These are phyloP conservation scores for Alternaria hordeiaustralica DNA, from an alignment of 2,329 filamentous ascomycete genomes.

Conservation along the genomic window DNA sequence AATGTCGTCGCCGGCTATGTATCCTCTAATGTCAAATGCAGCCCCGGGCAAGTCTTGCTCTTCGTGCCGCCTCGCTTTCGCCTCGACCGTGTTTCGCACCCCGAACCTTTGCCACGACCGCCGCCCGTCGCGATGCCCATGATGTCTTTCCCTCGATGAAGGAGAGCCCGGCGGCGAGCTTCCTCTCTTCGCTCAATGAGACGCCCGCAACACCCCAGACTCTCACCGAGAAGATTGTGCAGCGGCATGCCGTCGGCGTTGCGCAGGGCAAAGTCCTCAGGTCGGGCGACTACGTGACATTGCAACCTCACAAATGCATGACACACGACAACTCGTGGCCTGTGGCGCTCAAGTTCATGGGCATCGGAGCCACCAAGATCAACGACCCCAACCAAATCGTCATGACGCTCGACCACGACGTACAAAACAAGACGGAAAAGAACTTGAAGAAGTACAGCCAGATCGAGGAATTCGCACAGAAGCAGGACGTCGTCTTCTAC, in stretches of 20 bases:
- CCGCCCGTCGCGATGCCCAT: constrained; percentile 30
- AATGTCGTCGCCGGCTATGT: background rate
- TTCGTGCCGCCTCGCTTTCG: constrained; percentile 33
- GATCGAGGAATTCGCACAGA: constrained; percentile 81
- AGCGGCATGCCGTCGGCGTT: constrained; percentile 78
- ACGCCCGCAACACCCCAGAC: constrained; percentile 69
- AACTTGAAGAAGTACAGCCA: constrained; percentile 84
- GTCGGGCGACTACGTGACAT: constrained; percentile 82
- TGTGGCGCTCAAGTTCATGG: constrained; percentile 79
- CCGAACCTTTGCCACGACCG: constrained; percentile 36
- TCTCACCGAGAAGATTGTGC: constrained; percentile 91
- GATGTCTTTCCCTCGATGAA: constrained; percentile 67
- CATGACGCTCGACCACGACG: constrained; percentile 86
- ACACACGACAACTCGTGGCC: constrained; percentile 87
- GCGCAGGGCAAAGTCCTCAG: constrained; percentile 75
- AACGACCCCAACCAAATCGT: constrained; percentile 76
- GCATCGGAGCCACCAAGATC: constrained; percentile 77
- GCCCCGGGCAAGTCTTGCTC: constrained; percentile 34
- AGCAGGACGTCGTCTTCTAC: constrained; percentile 80
- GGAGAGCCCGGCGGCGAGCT: constrained; percentile 66
- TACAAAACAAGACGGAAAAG: constrained; percentile 78
- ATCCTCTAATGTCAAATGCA: constrained; percentile 25
- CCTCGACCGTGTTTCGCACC: constrained; percentile 29
- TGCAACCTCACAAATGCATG: constrained; percentile 77
- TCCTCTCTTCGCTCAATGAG: constrained; percentile 72